A percentile compares a stretch with the other conserved stretches of the same genome.
Conservation (phyloP, 1,284 basidiomycete species). For the Grifola frondosa region DNA sequence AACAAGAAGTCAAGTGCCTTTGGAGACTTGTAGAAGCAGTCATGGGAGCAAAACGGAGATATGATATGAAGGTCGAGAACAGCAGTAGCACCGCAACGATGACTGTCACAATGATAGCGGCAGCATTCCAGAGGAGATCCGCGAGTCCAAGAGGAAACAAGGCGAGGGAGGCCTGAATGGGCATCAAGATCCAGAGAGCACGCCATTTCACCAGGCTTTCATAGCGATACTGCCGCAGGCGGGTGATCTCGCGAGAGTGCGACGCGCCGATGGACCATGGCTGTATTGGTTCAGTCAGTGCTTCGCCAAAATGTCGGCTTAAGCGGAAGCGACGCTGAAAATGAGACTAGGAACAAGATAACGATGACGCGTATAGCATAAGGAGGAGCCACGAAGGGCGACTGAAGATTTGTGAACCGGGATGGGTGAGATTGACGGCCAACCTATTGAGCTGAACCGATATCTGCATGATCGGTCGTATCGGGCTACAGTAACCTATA, state of each 20-base stretch:
- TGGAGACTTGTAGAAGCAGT: conserved; percentile 19
- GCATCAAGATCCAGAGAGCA: conserved; percentile 26
- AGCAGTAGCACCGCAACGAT: conserved; percentile 8
- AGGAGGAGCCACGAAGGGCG: conserved; percentile 21
- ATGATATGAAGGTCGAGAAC: conserved; percentile 10
- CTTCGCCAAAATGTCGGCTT: too few relatives aligned
- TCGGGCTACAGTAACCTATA: conserved; percentile 2
- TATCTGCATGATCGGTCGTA: neutral
- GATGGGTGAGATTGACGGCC: neutral
- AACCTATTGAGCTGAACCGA: conserved; percentile 7
- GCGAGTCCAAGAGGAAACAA: conserved; percentile 32
- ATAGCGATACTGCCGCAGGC: conserved; percentile 24
- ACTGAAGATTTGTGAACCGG: conserved; percentile 6
- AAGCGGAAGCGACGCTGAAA: too few relatives aligned
- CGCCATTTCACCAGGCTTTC: conserved; percentile 30
- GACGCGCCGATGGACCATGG: too few relatives aligned
- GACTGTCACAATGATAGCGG: conserved; percentile 7
- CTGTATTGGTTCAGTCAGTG: too few relatives aligned
- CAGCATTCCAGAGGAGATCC: conserved; percentile 16
- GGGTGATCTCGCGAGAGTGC: conserved; percentile 2
- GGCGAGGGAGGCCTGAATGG: conserved; percentile 29
- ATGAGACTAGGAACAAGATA: too few relatives aligned
- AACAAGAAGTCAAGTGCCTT: too few relatives aligned
- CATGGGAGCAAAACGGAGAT: conserved; percentile 8
- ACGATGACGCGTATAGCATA: too few relatives aligned